Base-by-base conservation (phyloP, 306 rosid genomes). In the Hylodesmum podocarpum region DNA sequence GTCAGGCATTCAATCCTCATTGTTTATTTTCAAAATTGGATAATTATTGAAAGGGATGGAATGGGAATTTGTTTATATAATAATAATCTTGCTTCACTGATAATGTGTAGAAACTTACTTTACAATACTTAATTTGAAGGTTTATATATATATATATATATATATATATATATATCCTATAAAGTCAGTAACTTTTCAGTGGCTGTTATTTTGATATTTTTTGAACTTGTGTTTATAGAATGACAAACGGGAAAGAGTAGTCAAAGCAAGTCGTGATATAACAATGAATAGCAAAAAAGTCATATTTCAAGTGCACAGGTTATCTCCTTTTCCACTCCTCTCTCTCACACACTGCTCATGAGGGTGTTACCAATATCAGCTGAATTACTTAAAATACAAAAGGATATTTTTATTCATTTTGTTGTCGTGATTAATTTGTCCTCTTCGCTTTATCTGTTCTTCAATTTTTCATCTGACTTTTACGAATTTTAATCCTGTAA, bases 271-370 rank as follows among this genome's bases (percentile, higher is more conserved):
- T 53, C 98, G 98, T 44, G 96, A 95, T 47, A 68, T 95, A 72
- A 95, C 98, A 50, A 90, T 80, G 86, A 90, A 95, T 86, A 95
- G 98, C 89, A 95, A 95, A 86, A 95, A 95, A 51, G 98, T 95
- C 82, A 95, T 95, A 77, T 95, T 95, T 77, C 98, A 94, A 81
- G 98, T 95, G 72, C 98, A 95, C 85, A 91, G 98, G 98, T 91
- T 75, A 80, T 6, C 77, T 65, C 22, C 33, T 13, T n/a, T 37
- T 37, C 51, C 22, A 18, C 16, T 72, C 25, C 29, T 7, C 39
- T 36, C 55, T 15, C 54, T 4, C 36, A 14, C 62, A 10, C 44
- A 22, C 18, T 37, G 54, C 43, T 44, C 11, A 44, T 58, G 18
- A 12, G 4, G 27, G 12, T 76, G 37, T 65, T 44, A 25, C 66